phyloP scores from a whole-genome alignment of 768 basidiomycete genomes.

The Cystofilobasidium bisporidii region DNA sequence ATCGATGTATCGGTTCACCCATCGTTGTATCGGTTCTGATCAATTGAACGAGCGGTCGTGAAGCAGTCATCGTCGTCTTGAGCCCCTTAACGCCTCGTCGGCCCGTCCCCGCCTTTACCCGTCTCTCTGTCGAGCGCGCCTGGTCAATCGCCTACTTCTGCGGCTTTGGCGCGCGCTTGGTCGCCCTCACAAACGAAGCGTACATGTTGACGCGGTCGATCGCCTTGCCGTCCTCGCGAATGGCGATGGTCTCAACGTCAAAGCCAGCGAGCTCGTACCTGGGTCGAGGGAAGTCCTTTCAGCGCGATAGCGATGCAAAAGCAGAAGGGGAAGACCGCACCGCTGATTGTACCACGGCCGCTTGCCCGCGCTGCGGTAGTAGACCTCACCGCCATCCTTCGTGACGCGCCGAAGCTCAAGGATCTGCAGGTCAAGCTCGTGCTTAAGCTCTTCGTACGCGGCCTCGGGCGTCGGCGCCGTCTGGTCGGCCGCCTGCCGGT shows the following conservation, averaged over 20 bases:
- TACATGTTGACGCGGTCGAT: constrained; percentile 64
- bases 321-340: constrained; percentile 32
- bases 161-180: not conserved
- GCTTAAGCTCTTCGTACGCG: constrained; percentile 38
- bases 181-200: constrained; percentile 30
- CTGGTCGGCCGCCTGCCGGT: constrained; percentile 43
- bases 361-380: constrained; percentile 58
- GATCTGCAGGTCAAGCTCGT: constrained; percentile 51
- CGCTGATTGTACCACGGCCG: constrained; percentile 57
- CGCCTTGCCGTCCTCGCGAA: constrained; percentile 48
- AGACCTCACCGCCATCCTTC: constrained; percentile 52
- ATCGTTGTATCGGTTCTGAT: too few species aligned
- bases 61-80: too few species aligned
- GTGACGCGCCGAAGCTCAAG: constrained; percentile 51
- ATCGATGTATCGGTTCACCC: too few species aligned
- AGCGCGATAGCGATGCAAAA: not conserved
- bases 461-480: constrained; percentile 43
- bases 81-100: too few species aligned
- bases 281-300: not conserved
- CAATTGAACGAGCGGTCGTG: too few species aligned
- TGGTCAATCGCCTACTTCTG: too few species aligned
- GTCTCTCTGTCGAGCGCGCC: too few species aligned
- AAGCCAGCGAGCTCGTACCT: constrained; percentile 53
- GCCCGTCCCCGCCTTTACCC: too few species aligned
- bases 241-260: constrained; percentile 47